A percentile compares a stretch with the other conserved stretches of the same genome.
Conservation (phyloP, 2,329 filamentous ascomycete species). For the Clonostachys byssicola region DNA sequence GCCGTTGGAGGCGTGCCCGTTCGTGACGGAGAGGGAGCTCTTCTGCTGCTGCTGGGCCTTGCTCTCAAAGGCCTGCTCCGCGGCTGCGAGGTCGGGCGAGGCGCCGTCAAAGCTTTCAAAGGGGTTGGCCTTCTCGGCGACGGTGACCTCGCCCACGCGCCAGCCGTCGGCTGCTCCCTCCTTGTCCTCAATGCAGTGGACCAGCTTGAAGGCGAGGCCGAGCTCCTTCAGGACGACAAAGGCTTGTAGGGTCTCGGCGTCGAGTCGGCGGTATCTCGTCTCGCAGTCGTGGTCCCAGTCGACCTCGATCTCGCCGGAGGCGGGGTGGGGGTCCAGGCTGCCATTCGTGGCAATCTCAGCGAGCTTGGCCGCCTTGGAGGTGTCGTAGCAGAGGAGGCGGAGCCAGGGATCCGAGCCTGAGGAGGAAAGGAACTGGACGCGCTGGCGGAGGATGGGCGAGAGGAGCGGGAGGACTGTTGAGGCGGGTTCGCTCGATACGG, state of each 20-base stretch:
- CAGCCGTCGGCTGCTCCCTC: conserved; percentile 61
- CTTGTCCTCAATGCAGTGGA: conserved; percentile 66
- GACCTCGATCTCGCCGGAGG: conserved; percentile 75
- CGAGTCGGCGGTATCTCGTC: conserved; percentile 62
- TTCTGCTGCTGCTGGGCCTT: conserved; percentile 4
- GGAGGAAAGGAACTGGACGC: conserved; percentile 61
- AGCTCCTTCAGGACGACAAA: conserved; percentile 59
- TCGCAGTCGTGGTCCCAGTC: conserved; percentile 63
- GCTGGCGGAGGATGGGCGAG: conserved; percentile 62
- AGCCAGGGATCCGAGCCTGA: conserved; percentile 66
- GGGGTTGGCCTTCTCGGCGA: conserved; percentile 52
- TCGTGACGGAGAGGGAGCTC: not conserved
- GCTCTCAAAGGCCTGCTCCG: conserved; percentile 43
- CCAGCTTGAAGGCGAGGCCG: conserved; percentile 58
- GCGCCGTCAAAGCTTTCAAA: conserved; percentile 48
- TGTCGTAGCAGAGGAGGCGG: conserved; percentile 66
- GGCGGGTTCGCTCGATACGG: conserved; percentile 53
- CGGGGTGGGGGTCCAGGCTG: conserved; percentile 72
- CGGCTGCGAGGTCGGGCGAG: conserved; percentile 53
- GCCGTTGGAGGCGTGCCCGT: conserved; percentile 2
- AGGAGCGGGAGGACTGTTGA: conserved; percentile 54
- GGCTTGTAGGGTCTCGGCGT: conserved; percentile 71
- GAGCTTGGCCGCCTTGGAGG: conserved; percentile 50
- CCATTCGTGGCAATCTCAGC: conserved; percentile 58
- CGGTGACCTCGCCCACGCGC: conserved; percentile 67